Evolutionary conservation across 164 flowering plant species (phyloP).

Genomic region (Stephania yunnanensis): DNA sequence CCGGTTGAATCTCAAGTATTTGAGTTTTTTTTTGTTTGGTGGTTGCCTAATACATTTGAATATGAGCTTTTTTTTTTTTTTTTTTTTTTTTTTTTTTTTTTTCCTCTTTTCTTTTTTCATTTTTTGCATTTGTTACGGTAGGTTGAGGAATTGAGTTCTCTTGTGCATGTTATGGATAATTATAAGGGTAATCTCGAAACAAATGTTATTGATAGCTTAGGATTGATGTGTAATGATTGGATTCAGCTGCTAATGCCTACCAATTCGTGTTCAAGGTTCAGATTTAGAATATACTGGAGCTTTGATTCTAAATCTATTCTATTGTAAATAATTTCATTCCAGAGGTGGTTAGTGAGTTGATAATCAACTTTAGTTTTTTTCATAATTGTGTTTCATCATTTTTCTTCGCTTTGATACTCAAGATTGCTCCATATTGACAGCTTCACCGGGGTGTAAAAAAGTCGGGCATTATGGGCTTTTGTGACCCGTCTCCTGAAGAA

Average conservation of each 20-base stretch:
- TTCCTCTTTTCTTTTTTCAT: not conserved
- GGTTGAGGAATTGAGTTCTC: not conserved
- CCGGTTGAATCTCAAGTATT: not conserved
- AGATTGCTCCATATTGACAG: constrained; percentile 30
- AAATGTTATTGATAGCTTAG: not conserved
- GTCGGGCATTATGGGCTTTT: constrained; percentile 97
- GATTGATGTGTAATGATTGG: not conserved
- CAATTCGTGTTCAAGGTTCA: not conserved
- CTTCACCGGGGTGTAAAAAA: constrained; percentile 93
- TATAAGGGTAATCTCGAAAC: not conserved
- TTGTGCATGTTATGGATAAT: not conserved
- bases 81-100: not conserved
- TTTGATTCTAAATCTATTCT: not conserved
- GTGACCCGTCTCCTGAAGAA: constrained; percentile 92
- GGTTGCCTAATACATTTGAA: not conserved
- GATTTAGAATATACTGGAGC: not conserved
- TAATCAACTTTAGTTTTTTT: not conserved
- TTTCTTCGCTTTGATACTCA: not conserved
- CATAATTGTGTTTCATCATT: not conserved
- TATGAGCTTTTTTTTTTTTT: not conserved
- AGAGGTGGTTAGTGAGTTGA: not conserved
- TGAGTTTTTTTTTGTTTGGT: not conserved
- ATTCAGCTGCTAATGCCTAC: not conserved
- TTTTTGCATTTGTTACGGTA: not conserved
- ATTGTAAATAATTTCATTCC: not conserved